Conservation (phyloP, 176 grass and related monocot species). For the Elaeis guineensis region DNA sequence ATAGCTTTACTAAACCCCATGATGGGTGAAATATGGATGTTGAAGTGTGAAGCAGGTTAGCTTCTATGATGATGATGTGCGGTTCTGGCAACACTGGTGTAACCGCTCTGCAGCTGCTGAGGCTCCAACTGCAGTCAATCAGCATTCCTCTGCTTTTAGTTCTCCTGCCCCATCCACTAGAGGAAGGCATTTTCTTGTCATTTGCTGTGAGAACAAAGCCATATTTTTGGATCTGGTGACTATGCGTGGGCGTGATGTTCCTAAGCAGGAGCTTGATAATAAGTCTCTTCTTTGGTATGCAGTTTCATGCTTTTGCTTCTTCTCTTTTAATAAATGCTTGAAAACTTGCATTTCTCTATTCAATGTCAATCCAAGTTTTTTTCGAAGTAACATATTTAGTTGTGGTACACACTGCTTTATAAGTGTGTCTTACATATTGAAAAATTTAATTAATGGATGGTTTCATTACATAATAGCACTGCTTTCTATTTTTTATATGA, state of each 20-base stretch:
- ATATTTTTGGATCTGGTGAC: slow-evolving; percentile 99
- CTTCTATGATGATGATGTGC: slow-evolving; percentile 92
- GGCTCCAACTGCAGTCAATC: slow-evolving; percentile 73
- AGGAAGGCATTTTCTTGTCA: slow-evolving; percentile 98
- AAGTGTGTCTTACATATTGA: no score
- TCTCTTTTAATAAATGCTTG: not conserved
- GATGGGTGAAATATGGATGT: slow-evolving; percentile 22
- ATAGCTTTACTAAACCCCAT: slow-evolving; percentile 28
- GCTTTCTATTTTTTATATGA: no score
- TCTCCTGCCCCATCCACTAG: slow-evolving; percentile 80
- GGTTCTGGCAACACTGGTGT: slow-evolving; percentile 96
- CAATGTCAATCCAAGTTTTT: no score
- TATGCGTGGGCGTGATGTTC: slow-evolving; percentile 92
- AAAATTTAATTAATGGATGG: no score
- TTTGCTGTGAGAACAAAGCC: slow-evolving; percentile 98
- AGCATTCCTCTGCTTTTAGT: slow-evolving; percentile 64
- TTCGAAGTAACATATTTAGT: no score
- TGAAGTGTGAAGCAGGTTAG: slow-evolving; percentile 97
- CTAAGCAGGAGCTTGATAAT: slow-evolving; percentile 95
- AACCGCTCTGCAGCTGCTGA: slow-evolving; percentile 83
- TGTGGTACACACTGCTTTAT: no score
- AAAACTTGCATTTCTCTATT: not conserved
- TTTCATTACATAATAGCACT: no score
- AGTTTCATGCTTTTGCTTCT: slow-evolving; percentile 12
- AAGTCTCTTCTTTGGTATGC: slow-evolving; percentile 94